Conservation (phyloP, 2,329 filamentous ascomycete species). For the Atkinsonella hypoxylon region DNA sequence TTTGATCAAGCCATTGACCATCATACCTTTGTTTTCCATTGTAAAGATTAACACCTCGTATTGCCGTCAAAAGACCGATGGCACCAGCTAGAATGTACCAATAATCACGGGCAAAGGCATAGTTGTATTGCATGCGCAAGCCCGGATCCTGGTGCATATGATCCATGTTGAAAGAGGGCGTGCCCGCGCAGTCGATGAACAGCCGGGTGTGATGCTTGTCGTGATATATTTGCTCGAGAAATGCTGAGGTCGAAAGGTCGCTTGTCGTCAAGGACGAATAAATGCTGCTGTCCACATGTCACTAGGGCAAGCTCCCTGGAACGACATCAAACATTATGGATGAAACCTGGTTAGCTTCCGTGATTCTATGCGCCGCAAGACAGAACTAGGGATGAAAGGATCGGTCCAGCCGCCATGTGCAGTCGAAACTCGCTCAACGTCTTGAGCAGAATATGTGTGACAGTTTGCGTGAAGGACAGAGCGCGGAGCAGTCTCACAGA, state of each 20-base stretch:
- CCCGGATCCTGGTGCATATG: constrained; percentile 21
- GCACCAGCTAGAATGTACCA: constrained; percentile 47
- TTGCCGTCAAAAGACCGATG: constrained; percentile 27
- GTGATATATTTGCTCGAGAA: not conserved
- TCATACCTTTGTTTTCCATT: constrained; percentile 30
- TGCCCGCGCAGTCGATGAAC: constrained; percentile 9
- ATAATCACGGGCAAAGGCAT: constrained; percentile 39
- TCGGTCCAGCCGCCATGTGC: not conserved
- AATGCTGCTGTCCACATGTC: not conserved
- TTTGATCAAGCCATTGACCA: not conserved
- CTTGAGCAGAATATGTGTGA: not conserved
- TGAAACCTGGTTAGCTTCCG: not conserved
- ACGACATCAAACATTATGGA: not conserved
- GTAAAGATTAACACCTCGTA: constrained; percentile 32
- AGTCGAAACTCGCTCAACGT: not conserved
- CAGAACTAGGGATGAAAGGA: not conserved
- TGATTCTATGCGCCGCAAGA: not conserved
- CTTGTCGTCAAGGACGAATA: not conserved
- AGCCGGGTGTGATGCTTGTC: not conserved
- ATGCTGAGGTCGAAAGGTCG: not conserved
- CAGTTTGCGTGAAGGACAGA: not conserved
- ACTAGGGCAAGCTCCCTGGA: not conserved
- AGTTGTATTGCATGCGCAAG: constrained; percentile 32
- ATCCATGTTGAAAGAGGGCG: constrained; percentile 18
- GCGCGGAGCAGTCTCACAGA: too few species aligned